Percentiles rank a stretch among this genome's conserved stretches.
phyloP scores from a whole-genome alignment of 352 stramenopile genomes.

The Phytophthora quininea region DNA sequence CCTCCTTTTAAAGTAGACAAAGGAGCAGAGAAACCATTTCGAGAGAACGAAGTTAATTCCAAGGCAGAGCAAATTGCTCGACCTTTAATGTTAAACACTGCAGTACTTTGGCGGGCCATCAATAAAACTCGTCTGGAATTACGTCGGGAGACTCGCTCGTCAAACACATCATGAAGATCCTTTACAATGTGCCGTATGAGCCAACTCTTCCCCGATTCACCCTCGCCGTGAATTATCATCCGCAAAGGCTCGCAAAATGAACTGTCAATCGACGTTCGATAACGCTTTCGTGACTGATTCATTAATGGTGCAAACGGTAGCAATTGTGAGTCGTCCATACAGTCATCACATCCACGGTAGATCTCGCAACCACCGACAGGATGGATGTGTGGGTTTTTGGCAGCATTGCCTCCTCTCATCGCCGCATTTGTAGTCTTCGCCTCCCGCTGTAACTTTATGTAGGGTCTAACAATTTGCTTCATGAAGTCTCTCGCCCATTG shows the following conservation, averaged over 20 bases:
- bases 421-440: too few relatives aligned
- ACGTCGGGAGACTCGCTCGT: background rate
- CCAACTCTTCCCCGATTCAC: background rate
- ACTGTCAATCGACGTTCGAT: background rate
- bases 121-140: background rate
- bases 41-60: background rate
- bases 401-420: background rate
- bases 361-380: background rate
- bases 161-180: background rate
- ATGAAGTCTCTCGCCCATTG: too few relatives aligned
- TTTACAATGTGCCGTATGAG: background rate
- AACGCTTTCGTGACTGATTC: background rate
- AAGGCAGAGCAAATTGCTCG: background rate
- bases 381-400: background rate
- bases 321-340: background rate
- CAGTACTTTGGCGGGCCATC: background rate
- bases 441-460: too few relatives aligned
- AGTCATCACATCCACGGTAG: too few relatives aligned
- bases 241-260: background rate
- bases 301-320: background rate
- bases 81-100: background rate
- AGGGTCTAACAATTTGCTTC: too few relatives aligned
- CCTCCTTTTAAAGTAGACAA: slow-evolving; percentile 1
- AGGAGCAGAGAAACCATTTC: background rate
- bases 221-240: background rate